Base-by-base conservation (phyloP, 768 basidiomycete genomes). In the Boletus rubroflammeus region DNA sequence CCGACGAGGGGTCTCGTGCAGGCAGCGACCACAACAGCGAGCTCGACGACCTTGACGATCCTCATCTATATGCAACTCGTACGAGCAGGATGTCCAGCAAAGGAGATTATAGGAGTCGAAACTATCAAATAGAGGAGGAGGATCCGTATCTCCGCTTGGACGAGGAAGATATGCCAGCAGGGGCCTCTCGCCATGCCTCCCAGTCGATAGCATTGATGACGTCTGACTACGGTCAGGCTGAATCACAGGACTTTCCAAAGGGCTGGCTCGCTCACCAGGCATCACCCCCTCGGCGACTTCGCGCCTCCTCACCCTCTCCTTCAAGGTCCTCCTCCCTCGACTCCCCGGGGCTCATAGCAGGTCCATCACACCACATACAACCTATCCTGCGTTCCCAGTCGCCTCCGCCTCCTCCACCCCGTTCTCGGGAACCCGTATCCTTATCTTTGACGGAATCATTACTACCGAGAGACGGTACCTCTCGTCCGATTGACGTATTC, bases 121-220 rank as follows among this genome's bases (percentile, higher is more conserved):
- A 48, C 28, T 58, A 51, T 45, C 73, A 67, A 10, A 75, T 78
- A 42, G 85, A 86, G 25, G 83, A 86, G 23, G 83, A 86, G 42
- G 87, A 90, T 70, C 88, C 88, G 38, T 90, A 90, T 78, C 77
- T 91, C 53, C 81, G 83, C 38, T 73, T 90, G 49, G 88, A 90
- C 71, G 81, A 81, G 45, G 86, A 86, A 59, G 85, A 85, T 45
- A 76, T 75, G 54, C 73, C 71, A 8, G 69, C 61, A 51, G 74
- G 75, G 31, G 63, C 64, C 34, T 73, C 75, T 25, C 63, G 66
- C 36, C 68, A 72, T 34, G 71, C 70, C 17, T 62, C 71, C 31
- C 70, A 69, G 56, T 75, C 69, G 19, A 59, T 72, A 46, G 76
- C 71, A 2, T 52, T 79, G 40, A 68, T 79, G 47, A 68, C 65